Evolutionary conservation across 148 eudicot species (phyloP).

Genomic region (Vaccinium myrtillus): DNA sequence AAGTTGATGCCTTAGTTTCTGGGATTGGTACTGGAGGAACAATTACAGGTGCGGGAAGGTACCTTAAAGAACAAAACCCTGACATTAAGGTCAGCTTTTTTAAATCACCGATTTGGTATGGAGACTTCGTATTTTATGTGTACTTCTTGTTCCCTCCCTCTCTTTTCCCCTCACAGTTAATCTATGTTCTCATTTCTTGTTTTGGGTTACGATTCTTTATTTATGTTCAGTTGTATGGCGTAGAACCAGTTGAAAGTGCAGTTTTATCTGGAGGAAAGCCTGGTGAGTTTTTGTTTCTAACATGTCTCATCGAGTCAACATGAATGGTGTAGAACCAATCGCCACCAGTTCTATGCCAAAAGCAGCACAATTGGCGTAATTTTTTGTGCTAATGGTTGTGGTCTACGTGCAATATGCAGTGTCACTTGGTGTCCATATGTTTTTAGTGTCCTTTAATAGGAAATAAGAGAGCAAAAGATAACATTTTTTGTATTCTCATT

Average conservation of each 20-base stretch:
- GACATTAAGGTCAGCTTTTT: slow-evolving; percentile 61
- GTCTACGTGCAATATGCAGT: background rate
- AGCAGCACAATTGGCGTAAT: background rate
- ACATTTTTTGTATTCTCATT: background rate
- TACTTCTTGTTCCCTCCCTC: background rate
- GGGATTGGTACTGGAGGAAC: slow-evolving; percentile 93
- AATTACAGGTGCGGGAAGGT: slow-evolving; percentile 76
- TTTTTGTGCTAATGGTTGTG: background rate
- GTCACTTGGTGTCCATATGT: background rate
- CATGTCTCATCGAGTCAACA: background rate
- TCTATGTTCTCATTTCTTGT: background rate
- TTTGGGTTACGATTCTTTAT: background rate
- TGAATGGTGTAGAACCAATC: background rate
- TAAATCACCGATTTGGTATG: background rate
- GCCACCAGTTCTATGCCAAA: background rate
- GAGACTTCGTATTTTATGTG: background rate
- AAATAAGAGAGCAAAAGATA: background rate
- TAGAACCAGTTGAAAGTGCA: slow-evolving; percentile 89
- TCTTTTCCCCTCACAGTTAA: background rate
- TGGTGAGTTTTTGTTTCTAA: slow-evolving; percentile 41
- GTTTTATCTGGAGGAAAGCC: slow-evolving; percentile 73
- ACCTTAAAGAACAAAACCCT: slow-evolving; percentile 75
- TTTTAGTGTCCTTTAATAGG: background rate
- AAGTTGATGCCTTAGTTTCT: slow-evolving; percentile 70
- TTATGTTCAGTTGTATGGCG: slow-evolving; percentile 52